Percentiles rank a stretch among this genome's conserved stretches.
Evolutionary conservation across 768 basidiomycete genomes (phyloP).

Genomic region (Strobilomyces dryophilus): DNA sequence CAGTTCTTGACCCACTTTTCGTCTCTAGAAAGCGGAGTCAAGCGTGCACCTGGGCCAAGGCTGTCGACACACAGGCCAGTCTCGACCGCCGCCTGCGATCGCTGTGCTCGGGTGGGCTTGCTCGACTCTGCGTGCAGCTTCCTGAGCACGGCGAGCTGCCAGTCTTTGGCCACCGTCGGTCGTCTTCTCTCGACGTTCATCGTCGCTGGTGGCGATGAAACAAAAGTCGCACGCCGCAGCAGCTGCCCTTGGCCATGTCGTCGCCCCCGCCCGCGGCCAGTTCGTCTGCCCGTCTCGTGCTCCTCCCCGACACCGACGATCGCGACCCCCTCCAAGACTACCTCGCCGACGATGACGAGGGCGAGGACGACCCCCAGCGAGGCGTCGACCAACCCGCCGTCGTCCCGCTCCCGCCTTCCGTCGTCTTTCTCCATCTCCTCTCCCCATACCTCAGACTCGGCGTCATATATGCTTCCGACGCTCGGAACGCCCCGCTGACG

Average conservation of each 20-base stretch:
- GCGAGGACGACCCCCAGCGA: constrained; percentile 31
- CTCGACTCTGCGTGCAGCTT: constrained; percentile 19
- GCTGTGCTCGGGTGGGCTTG: constrained; percentile 23
- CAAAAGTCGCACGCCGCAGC: constrained; percentile 18
- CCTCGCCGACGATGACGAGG: constrained; percentile 37
- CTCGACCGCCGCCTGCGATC: constrained; percentile 17
- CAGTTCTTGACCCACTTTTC: constrained; percentile 28
- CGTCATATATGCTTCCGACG: constrained; percentile 55
- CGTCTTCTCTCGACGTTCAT: constrained; percentile 5
- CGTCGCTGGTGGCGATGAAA: constrained; percentile 2
- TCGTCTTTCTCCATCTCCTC: constrained; percentile 67
- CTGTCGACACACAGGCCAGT: constrained; percentile 30
- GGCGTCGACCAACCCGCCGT: constrained; percentile 9
- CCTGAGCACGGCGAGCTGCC: constrained; percentile 29
- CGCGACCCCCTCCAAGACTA: constrained; percentile 30
- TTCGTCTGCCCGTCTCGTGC: constrained; percentile 55
- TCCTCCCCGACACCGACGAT: constrained; percentile 55
- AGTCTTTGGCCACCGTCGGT: constrained; percentile 20
- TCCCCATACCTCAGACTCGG: constrained; percentile 69
- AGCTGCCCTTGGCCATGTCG: constrained; percentile 7
- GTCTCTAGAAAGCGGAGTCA: constrained; percentile 17
- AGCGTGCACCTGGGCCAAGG: constrained; percentile 3
- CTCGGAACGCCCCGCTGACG: constrained; percentile 42
- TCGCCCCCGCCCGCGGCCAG: background rate
- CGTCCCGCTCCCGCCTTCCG: constrained; percentile 52